Conservation (phyloP, 441 rosid species). For the Adansonia rubrostipa region DNA sequence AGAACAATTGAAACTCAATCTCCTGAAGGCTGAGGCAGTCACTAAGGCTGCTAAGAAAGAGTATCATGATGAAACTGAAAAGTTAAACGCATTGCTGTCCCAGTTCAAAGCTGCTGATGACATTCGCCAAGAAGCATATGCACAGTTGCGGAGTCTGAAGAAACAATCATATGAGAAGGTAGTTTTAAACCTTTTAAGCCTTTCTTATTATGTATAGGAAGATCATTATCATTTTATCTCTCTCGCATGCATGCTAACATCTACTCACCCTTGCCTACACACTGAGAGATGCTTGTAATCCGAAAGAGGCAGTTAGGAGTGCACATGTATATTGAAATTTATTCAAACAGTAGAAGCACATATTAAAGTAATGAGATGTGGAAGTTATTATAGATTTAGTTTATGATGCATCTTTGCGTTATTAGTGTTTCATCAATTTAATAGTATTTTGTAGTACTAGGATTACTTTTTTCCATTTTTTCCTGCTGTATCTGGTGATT, state of each 20-base stretch:
- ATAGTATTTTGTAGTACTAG: not conserved
- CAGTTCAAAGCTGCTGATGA: slow-evolving; percentile 68
- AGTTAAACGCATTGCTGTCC: slow-evolving; percentile 47
- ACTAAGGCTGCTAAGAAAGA: slow-evolving; percentile 62
- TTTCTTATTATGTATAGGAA: not conserved
- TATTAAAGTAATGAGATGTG: not conserved
- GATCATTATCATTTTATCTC: not conserved
- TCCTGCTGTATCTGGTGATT: not conserved
- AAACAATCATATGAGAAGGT: slow-evolving; percentile 72
- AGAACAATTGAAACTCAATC: slow-evolving; percentile 59
- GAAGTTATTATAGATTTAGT: not conserved
- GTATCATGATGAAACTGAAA: slow-evolving; percentile 53
- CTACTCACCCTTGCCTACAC: not conserved
- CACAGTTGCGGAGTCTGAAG: slow-evolving; percentile 56
- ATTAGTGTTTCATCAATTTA: not conserved
- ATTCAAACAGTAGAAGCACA: not conserved
- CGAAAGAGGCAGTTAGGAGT: not conserved
- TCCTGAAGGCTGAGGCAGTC: slow-evolving; percentile 62
- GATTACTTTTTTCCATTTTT: slow-evolving; percentile 11
- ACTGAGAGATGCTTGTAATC: not conserved
- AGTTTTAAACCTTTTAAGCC: not conserved
- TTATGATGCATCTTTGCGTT: not conserved
- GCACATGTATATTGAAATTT: not conserved
- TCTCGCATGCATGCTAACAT: not conserved
- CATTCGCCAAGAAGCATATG: slow-evolving; percentile 74